phyloP scores from a whole-genome alignment of 2,329 filamentous ascomycete species.

The Pseudocercospora fijiensis region DNA sequence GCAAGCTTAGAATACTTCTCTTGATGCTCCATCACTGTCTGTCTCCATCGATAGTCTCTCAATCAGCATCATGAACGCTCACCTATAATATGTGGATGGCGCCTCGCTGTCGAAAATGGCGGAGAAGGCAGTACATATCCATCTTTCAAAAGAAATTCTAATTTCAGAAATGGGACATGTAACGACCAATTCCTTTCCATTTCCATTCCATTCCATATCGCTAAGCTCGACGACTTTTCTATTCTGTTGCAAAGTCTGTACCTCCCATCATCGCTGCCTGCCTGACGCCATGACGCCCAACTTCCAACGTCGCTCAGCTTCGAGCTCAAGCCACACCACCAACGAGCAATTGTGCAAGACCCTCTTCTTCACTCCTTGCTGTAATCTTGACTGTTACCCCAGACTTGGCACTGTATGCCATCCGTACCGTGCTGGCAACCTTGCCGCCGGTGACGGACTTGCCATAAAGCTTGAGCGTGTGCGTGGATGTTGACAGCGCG shows the following conservation, averaged over 20 bases:
- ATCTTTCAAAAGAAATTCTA: neutral
- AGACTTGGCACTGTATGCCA: conserved; percentile 90
- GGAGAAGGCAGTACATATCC: neutral
- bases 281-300: conserved; percentile 3
- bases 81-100: no score
- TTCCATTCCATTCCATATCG: neutral
- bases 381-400: conserved; percentile 96
- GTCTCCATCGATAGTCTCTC: no score
- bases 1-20: no score
- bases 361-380: conserved; percentile 87
- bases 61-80: no score
- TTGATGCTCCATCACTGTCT: no score
- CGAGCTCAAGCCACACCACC: conserved; percentile 72
- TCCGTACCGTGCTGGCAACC: conserved; percentile 82
- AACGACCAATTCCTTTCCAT: neutral
- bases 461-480: conserved; percentile 92
- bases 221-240: conserved; percentile 9
- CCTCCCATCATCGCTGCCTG: neutral
- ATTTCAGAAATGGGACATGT: neutral
- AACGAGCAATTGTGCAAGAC: conserved; percentile 79
- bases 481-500: conserved; percentile 80
- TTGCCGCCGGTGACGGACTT: conserved; percentile 90
- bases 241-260: conserved; percentile 1
- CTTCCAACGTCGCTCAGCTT: neutral
- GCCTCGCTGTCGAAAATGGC: no score